Conservation (phyloP, 2,329 filamentous ascomycete species). For the Colletotrichum caudatum region DNA sequence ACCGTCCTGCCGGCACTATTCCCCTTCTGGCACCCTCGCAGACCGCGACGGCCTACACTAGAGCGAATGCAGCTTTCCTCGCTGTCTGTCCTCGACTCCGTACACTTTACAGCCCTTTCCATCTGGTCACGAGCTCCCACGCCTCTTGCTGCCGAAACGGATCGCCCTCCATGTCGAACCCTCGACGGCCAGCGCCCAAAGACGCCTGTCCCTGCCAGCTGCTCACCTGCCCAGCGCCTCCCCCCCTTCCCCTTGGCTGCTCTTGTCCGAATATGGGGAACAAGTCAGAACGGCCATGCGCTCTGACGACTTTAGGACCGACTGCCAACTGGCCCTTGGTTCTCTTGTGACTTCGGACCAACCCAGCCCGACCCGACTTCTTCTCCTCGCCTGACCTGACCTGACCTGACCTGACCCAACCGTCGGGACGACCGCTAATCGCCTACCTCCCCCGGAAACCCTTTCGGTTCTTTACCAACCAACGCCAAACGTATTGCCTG, state of each 20-base stretch:
- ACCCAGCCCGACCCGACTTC: slow-evolving; percentile 20
- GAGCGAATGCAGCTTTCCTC: slow-evolving; percentile 28
- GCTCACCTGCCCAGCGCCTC: slow-evolving; percentile 29
- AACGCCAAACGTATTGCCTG: slow-evolving; percentile 27
- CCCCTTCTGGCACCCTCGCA: slow-evolving; percentile 34
- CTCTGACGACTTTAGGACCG: not conserved
- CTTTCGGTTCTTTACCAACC: not conserved
- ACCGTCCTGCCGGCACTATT: slow-evolving; percentile 38
- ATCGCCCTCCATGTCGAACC: slow-evolving; percentile 31
- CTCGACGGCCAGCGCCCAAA: slow-evolving; percentile 12
- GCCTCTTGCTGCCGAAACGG: slow-evolving; percentile 38
- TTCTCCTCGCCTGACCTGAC: slow-evolving; percentile 12
- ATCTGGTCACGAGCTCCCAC: slow-evolving; percentile 36
- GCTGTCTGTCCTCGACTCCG: no score
- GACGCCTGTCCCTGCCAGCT: slow-evolving; percentile 35
- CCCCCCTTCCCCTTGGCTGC: not conserved
- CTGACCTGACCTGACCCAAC: slow-evolving; percentile 4
- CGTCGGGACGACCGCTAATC: slow-evolving; percentile 40
- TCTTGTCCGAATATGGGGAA: slow-evolving; percentile 19
- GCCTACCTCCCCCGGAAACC: slow-evolving; percentile 29
- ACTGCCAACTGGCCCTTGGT: slow-evolving; percentile 9
- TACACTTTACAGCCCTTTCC: slow-evolving; percentile 5
- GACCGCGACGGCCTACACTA: slow-evolving; percentile 21
- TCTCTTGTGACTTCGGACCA: slow-evolving; percentile 34
- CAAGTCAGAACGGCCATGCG: slow-evolving; percentile 1